Evolutionary conservation across 352 stramenopile genomes (phyloP).

Genomic region (Globisporangium barbulae): DNA sequence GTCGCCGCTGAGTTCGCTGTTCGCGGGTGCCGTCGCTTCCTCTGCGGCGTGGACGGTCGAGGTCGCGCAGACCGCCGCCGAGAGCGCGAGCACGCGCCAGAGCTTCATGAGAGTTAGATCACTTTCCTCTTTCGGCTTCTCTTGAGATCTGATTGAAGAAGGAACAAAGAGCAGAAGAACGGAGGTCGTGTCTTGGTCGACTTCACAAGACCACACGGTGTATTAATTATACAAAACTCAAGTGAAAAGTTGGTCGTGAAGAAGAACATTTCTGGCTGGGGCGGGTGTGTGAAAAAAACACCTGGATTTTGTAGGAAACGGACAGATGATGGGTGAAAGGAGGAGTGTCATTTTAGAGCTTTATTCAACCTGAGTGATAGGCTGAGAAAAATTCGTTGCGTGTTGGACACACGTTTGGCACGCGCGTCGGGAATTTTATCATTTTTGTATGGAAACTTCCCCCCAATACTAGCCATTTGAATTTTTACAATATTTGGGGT

Average conservation of each 20-base stretch:
- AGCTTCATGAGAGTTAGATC: slow-evolving; percentile 51
- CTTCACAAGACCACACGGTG: not conserved
- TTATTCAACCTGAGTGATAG: slow-evolving; percentile 6
- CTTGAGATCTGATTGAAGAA: slow-evolving; percentile 22
- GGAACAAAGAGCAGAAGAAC: not conserved
- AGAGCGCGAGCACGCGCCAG: slow-evolving; percentile 68
- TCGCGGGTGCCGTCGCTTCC: not conserved
- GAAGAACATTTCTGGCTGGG: not conserved
- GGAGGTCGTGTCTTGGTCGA: slow-evolving; percentile 1
- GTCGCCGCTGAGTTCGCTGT: not conserved
- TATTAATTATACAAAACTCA: not conserved
- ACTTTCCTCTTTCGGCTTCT: slow-evolving; percentile 22
- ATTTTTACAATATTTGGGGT: too few relatives aligned
- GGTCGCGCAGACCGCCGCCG: not conserved
- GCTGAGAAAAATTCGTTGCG: not conserved
- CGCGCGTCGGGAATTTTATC: too few relatives aligned
- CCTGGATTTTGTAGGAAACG: not conserved
- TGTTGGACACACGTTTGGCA: slow-evolving; percentile 14
- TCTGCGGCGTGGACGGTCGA: not conserved
- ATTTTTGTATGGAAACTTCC: too few relatives aligned
- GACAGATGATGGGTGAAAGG: not conserved
- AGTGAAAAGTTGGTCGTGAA: slow-evolving; percentile 5
- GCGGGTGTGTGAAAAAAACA: not conserved
- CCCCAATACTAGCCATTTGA: too few relatives aligned
- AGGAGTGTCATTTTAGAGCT: slow-evolving; percentile 6